A percentile compares a stretch with the other conserved stretches of the same genome.
These are phyloP conservation scores for Rhodomyrtus psidioides DNA, from an alignment of 441 rosid species.

Conservation along the genomic window DNA sequence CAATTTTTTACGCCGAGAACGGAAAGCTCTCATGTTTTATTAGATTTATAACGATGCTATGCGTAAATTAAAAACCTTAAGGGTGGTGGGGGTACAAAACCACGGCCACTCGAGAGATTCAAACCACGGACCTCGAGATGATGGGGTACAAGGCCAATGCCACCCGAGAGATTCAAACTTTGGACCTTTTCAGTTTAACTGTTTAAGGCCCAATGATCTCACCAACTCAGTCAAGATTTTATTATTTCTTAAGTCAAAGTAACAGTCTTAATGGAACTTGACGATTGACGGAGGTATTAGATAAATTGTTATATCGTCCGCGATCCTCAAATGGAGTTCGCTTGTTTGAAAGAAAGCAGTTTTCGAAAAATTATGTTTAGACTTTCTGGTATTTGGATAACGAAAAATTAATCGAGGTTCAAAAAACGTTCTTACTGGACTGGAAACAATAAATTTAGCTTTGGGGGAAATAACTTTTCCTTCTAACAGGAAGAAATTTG, in stretches of 20 bases:
- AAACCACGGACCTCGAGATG: too few species aligned
- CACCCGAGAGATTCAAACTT: too few species aligned
- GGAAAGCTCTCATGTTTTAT: not conserved
- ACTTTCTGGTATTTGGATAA: not conserved
- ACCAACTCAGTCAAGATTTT: not conserved
- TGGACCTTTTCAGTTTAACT: too few species aligned
- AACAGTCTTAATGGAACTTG: not conserved
- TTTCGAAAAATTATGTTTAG: too few species aligned
- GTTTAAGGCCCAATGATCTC: too few species aligned
- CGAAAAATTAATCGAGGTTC: too few species aligned
- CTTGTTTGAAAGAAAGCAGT: not conserved
- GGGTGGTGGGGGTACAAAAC: too few species aligned
- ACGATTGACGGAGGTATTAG: not conserved
- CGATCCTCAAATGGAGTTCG: accelerated
- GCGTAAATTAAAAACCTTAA: not conserved
- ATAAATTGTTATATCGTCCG: not conserved
- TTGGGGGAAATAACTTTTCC: too few species aligned
- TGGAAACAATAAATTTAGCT: accelerated
- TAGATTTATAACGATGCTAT: not conserved
- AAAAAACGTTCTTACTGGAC: not conserved
- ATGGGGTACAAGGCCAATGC: too few species aligned
- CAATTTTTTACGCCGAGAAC: not conserved
- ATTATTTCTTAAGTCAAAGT: not conserved
- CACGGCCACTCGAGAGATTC: too few species aligned
- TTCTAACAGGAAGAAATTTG: not conserved